Percentiles rank a stretch among this genome's conserved stretches.
phyloP scores from a whole-genome alignment of 2,329 filamentous ascomycete species.

The Aspergillus hiratsukae region DNA sequence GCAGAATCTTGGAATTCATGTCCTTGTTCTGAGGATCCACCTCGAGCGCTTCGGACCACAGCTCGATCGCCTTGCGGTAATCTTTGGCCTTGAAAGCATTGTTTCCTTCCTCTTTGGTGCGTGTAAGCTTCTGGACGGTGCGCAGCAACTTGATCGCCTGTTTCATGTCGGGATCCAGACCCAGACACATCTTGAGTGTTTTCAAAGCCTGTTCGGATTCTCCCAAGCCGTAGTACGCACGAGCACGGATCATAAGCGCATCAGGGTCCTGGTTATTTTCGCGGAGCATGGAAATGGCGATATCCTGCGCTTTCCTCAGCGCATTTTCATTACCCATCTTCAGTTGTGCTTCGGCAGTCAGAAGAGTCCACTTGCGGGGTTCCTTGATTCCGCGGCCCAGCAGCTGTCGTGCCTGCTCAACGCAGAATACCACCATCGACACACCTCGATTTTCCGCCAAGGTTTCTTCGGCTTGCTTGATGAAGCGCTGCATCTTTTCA shows the following conservation, averaged over 20 bases:
- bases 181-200: slow-evolving; percentile 84
- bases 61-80: slow-evolving; percentile 74
- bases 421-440: slow-evolving; percentile 86
- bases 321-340: slow-evolving; percentile 90
- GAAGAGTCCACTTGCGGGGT: slow-evolving; percentile 88
- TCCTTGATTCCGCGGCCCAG: slow-evolving; percentile 70
- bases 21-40: slow-evolving; percentile 85
- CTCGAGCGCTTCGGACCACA: slow-evolving; percentile 76
- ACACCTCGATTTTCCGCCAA: slow-evolving; percentile 70
- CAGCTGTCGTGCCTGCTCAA: slow-evolving; percentile 82
- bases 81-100: slow-evolving; percentile 78
- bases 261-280: slow-evolving; percentile 89
- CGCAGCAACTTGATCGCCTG: slow-evolving; percentile 84
- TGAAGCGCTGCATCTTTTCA: slow-evolving; percentile 76
- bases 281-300: slow-evolving; percentile 82
- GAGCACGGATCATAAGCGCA: slow-evolving; percentile 81
- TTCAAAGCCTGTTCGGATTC: slow-evolving; percentile 94
- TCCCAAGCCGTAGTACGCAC: slow-evolving; percentile 82
- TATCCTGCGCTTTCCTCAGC: slow-evolving; percentile 84
- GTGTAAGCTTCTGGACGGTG: slow-evolving; percentile 84
- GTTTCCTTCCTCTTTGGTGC: slow-evolving; percentile 93
- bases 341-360: slow-evolving; percentile 86
- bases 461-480: slow-evolving; percentile 73
- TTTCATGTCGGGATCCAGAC: slow-evolving; percentile 85
- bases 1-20: slow-evolving; percentile 89